phyloP scores from a whole-genome alignment of 163 green algal species.

The Scenedesmus sp. region DNA sequence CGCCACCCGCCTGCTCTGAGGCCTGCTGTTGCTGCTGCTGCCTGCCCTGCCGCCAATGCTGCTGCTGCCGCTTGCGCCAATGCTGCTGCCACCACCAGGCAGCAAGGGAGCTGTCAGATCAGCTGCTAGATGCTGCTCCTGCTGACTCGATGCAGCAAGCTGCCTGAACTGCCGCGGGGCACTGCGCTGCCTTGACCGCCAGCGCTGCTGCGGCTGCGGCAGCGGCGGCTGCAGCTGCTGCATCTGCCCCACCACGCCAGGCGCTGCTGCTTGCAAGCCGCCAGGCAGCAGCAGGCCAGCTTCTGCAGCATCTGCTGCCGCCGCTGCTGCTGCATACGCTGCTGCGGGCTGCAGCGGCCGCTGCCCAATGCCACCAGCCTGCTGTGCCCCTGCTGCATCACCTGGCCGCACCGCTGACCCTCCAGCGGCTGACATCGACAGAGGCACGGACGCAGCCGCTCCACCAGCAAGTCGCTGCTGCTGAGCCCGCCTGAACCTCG shows the following conservation, averaged over 20 bases:
- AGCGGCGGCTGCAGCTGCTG: neutral
- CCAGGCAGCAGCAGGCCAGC: constrained; percentile 29
- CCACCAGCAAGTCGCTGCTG: neutral
- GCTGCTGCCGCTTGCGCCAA: neutral
- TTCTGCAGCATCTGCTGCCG: constrained; percentile 38
- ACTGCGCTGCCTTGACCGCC: constrained; percentile 26
- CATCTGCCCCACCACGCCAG: neutral
- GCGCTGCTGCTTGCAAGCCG: neutral
- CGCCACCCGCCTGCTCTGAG: neutral
- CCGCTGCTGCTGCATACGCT: constrained; percentile 23
- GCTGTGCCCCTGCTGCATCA: neutral
- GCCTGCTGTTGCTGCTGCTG: constrained; percentile 30
- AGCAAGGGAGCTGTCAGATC: constrained; percentile 19
- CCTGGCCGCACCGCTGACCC: neutral
- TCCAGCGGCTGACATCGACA: neutral
- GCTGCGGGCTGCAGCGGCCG: constrained; percentile 18
- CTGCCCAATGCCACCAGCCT: neutral
- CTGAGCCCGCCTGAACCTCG: neutral
- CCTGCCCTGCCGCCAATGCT: neutral
- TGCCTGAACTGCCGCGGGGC: neutral
- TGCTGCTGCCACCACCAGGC: neutral
- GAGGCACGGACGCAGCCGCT: neutral
- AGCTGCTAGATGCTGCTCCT: neutral
- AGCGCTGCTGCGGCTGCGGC: constrained; percentile 25
- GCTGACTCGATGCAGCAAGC: neutral